Percentiles rank a stretch among this genome's conserved stretches.
phyloP scores from a whole-genome alignment of 257 asterid genomes.

The Capsicum baccatum region DNA sequence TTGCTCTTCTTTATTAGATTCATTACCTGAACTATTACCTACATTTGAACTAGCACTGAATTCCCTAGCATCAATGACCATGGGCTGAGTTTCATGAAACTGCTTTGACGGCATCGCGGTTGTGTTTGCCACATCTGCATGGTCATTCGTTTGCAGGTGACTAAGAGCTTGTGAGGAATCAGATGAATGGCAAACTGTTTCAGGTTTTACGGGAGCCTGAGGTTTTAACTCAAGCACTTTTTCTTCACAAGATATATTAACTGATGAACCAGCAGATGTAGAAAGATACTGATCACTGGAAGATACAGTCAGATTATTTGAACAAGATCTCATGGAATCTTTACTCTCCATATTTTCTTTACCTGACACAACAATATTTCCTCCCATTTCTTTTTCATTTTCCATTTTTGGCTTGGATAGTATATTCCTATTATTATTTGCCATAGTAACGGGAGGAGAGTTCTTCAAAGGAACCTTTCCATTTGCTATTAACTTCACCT shows the following conservation, averaged over 20 bases:
- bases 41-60: slow-evolving; percentile 17
- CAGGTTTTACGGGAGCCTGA: slow-evolving; percentile 42
- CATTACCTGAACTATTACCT: slow-evolving; percentile 25
- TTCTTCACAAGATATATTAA: slow-evolving; percentile 39
- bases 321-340: slow-evolving; percentile 44
- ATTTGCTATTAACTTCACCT: slow-evolving; percentile 51
- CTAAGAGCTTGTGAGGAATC: slow-evolving; percentile 40
- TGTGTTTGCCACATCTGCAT: slow-evolving; percentile 29
- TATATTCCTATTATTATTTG: slow-evolving; percentile 40
- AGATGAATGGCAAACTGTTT: slow-evolving; percentile 35
- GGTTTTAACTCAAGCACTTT: slow-evolving; percentile 46
- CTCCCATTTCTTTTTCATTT: slow-evolving; percentile 46
- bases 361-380: slow-evolving; percentile 42
- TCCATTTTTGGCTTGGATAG: slow-evolving; percentile 44
- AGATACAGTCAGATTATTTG: slow-evolving; percentile 43
- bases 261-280: slow-evolving; percentile 43
- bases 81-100: slow-evolving; percentile 17
- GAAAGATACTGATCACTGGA: slow-evolving; percentile 46
- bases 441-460: slow-evolving; percentile 42
- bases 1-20: slow-evolving; percentile 34
- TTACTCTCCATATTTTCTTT: slow-evolving; percentile 46
- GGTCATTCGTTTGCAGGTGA: slow-evolving; percentile 39
- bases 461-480: slow-evolving; percentile 54
- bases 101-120: slow-evolving; percentile 35
- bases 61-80: slow-evolving; percentile 10